Evolutionary conservation across 2,329 filamentous ascomycete species (phyloP), one percentile per base, ranked within the genome.

Genomic region (Calonectria fujianensis): DNA sequence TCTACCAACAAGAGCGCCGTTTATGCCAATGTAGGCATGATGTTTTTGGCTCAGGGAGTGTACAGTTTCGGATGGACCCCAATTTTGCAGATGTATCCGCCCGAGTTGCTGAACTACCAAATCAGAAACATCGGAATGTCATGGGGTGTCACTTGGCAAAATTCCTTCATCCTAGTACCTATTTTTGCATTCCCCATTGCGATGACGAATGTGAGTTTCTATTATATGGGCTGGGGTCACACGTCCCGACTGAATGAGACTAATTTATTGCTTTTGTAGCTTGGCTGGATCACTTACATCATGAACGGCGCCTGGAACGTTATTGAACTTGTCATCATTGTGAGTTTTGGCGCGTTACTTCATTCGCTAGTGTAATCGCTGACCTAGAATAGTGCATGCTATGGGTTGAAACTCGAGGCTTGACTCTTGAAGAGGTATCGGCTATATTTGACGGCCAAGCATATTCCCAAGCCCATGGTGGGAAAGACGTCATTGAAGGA

Each of bases 61-160:
- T 48, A 48, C 45, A 48, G 45, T 24, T 48, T 48, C 11, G 45
- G 45, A 3, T 48, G 45, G 45, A 48, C 45, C 24, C 45, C 45
- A 5, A 48, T 48, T 24, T 11, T 48, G n/a, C 45, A 48, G 45
- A 48, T 48, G 48, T 71, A 71, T 8, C 69, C 69, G 24, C 69
- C 69, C 0, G 69, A 71, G 27, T 35, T 72, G 37, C 32, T 72
- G 1, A 67, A 45, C 50, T 72, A 67, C 20, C 63, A 52, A n/a
- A 72, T 72, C 48, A 29, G 61, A 32, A 72, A 27, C 50, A 68
- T 54, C 18, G 69, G 61, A 18, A 67, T 72, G 61, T 64, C 69
- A 6, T 71, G 69, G 57, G 37, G 51, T n/a, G 59, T 69, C 45
- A 69, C 67, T 16, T 61, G 51, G 67, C 51, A 61, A 52, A 69